These are phyloP conservation scores for Boletus rubescentipes DNA, from an alignment of 768 basidiomycete species.

Conservation along the genomic window DNA sequence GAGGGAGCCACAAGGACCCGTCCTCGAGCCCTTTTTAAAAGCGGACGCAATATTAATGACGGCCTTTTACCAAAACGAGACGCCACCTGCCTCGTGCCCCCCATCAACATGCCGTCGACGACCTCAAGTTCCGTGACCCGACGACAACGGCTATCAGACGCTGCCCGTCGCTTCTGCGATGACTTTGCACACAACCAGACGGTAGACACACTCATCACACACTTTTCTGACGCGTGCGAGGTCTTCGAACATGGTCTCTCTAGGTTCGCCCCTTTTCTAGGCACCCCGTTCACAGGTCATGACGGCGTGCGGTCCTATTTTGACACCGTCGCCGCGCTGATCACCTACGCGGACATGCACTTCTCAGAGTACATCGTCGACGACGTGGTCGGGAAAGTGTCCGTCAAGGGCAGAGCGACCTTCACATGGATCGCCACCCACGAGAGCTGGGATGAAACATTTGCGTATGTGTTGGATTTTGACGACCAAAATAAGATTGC, in stretches of 20 bases:
- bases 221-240: slow-evolving; percentile 49
- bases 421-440: slow-evolving; percentile 57
- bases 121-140: not conserved
- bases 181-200: slow-evolving; percentile 49
- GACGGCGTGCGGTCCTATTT: slow-evolving; percentile 51
- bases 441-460: slow-evolving; percentile 62
- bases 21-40: no score
- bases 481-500: slow-evolving; percentile 55
- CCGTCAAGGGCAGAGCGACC: slow-evolving; percentile 49
- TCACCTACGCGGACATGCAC: slow-evolving; percentile 50
- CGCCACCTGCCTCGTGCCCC: not conserved
- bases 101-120: not conserved
- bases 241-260: slow-evolving; percentile 57
- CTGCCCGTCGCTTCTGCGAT: slow-evolving; percentile 50
- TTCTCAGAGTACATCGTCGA: slow-evolving; percentile 61
- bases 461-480: slow-evolving; percentile 59
- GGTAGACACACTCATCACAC: slow-evolving; percentile 42
- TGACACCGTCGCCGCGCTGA: slow-evolving; percentile 40
- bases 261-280: slow-evolving; percentile 59
- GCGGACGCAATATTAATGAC: not conserved
- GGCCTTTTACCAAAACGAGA: not conserved
- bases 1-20: no score
- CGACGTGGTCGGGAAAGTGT: slow-evolving; percentile 47
- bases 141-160: slow-evolving; percentile 36
- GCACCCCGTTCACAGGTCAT: slow-evolving; percentile 45